Evolutionary conservation across 2,329 filamentous ascomycete genomes (phyloP), one percentile per base, ranked within the genome.

Genomic region (Diaporthe sp.): DNA sequence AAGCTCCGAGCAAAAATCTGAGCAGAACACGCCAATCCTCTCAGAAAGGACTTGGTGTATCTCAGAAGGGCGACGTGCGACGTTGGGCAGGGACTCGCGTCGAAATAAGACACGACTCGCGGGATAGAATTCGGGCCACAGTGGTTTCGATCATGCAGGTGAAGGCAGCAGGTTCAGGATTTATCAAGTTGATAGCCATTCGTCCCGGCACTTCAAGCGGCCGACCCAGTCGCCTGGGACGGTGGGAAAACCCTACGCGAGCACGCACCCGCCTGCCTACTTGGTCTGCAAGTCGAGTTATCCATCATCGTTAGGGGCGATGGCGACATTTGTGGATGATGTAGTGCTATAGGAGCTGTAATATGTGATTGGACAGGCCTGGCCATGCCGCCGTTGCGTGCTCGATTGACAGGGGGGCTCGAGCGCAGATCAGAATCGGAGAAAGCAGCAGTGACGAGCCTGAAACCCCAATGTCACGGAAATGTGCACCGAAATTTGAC

Each of bases 251-350:
- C 25, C 31, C 37, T 42, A 55, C 34, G 7, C 42, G 55, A 65
- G 61, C 20, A 65, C 4, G 28, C 31, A 42, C 13, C 34, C 28
- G 22, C 47, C 42, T 37, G 25, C 20, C 31, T 67, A 15, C 44
- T 15, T 47, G 37, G 37, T 39, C 17, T 42, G 63, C 31, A n/a
- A 39, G n/a, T 51, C 49, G 34, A 65, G 39, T 31, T 61, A 72
- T 65, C 67, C 42, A 72, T 63, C 61, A 76, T 77, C 71, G 65
- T 39, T 76, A 76, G 74, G 73, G 70, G 76, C 74, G 57, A 77
- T 77, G 73, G 73, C 74, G 76, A 70, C 73, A 77, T 77, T 25
- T 55, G 31, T 25, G 47, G 44, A 75, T 51, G 31, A 76, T 63
- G 42, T 47, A 34, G 51, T 28, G 22, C 25, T 71, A 31, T 34